Base-by-base conservation (phyloP, 805 yeast species). In the Kodamaea restingae region DNA sequence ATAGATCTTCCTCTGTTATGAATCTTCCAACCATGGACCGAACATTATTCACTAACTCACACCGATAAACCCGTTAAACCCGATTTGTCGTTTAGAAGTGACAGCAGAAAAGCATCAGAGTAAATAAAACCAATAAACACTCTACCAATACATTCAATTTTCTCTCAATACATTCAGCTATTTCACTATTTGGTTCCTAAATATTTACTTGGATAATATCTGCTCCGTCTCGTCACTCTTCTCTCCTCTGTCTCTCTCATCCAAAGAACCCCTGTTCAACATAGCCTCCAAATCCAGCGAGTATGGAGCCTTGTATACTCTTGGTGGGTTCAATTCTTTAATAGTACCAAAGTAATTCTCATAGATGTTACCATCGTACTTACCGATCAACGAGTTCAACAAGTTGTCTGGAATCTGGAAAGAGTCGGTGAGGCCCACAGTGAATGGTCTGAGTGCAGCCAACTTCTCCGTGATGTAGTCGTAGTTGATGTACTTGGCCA, bases 361-460 rank as follows among this genome's bases (percentile, higher is more conserved):
- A 48, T 68, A 68, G 41, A 68, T 56, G 51, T 68, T 61, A 46
- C 74, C 74, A 45, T 68, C 60, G 53, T 61, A 68, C 43, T 57
- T 57, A 36, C 71, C 74, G 38, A 69, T 58, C 22, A 66, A 61
- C 4, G 74, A 60, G 55, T 67, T 65, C 39, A 68, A 54, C 48
- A 68, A 42, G 65, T 60, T 65, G 49, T 69, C 74, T 6, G 72
- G 54, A 54, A 57, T 58, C 57, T 63, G 65, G 66, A 69, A 68
- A 14, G 73, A 55, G 48, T 69, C 74, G 22, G 71, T 67, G 43
- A 61, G 64, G 7, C 67, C 61, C 41, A 69, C 55, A 33, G 56
- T 65, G 43, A 64, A 58, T 14, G 72, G 72, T 53, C 74, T 65
- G 39, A 69, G 38, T 38, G 53, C 59, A n/a, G 50, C 39, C 45